Base-by-base conservation (phyloP, 2,329 filamentous ascomycete genomes). In the Daldinia sp. region DNA sequence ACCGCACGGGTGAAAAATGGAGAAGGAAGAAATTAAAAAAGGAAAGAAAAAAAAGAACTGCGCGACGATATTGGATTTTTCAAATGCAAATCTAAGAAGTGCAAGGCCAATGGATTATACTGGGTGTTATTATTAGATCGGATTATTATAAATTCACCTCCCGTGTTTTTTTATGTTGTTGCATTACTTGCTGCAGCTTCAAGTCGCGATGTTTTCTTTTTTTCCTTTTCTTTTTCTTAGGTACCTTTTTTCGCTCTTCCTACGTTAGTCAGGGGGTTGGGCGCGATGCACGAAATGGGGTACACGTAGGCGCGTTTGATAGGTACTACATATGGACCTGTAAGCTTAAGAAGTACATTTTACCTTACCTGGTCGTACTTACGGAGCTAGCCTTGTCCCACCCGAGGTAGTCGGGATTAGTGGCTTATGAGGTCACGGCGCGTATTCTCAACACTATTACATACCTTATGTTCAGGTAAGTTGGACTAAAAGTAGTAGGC, bases 251-350 rank as follows among this genome's bases (percentile, higher is more conserved):
- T 35, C 20, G 20, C 56, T 50, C 41, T 28, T 26, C 15, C 18
- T 37, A 18, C 10, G 50, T 5, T 67, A 70, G 57, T 68, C 55
- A 63, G 61, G 68, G 59, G 68, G 68, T 61, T 67, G 61, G 68
- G 61, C 59, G 68, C 61, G 61, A 15, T 62, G 63, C 58, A 60
- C 64, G 54, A 70, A 67, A 69, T 57, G 18, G 37, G 41, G 53
- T 67, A 70, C 60, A 69, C 67, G 63, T 67, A 70, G 57, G 67
- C 64, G 67, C 67, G 64, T 60, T 39, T 63, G 58, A 63, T 59
- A 63, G 68, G 61, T 67, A 70, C 60, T 33, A 30, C 28, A 4
- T 33, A 2, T 7, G 33, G 33, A 35, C 33, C 48, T 53, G n/a
- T 39, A 46, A 30, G 46, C 46, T 18, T 51, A 50, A 37, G 39